Evolutionary conservation across 2,329 filamentous ascomycete genomes (phyloP).

Genomic region (Hypoxylon rubiginosum): DNA sequence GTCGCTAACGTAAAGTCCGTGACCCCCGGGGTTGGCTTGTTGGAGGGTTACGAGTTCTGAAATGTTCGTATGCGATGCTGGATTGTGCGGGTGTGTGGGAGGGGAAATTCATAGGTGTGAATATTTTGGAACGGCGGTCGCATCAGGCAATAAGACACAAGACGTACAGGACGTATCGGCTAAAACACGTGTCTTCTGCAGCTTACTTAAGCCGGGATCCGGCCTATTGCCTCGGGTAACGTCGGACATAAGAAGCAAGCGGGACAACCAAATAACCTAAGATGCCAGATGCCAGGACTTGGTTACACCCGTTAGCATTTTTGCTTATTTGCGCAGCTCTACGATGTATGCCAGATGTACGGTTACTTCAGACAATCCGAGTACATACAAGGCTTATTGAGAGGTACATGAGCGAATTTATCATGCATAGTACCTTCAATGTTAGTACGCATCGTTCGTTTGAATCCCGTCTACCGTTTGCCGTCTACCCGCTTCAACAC

Average conservation of each 20-base stretch:
- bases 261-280: no score
- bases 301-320: no score
- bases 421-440: background rate
- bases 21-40: slow-evolving; percentile 20
- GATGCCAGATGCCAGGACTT: no score
- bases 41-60: slow-evolving; percentile 23
- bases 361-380: background rate
- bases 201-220: background rate
- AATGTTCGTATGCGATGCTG: slow-evolving; percentile 35
- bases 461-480: background rate
- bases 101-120: slow-evolving; percentile 43
- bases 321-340: background rate
- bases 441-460: background rate
- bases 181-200: no score
- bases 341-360: background rate
- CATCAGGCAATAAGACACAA: background rate
- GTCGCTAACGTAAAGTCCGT: slow-evolving; percentile 10
- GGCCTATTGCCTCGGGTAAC: no score
- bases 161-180: no score
- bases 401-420: background rate
- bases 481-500: background rate
- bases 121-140: slow-evolving; percentile 40
- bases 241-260: no score
- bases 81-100: slow-evolving; percentile 41
- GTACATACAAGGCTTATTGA: no score